These are phyloP conservation scores for Escovopsis weberi DNA, from an alignment of 2,329 filamentous ascomycete genomes.

Conservation along the genomic window DNA sequence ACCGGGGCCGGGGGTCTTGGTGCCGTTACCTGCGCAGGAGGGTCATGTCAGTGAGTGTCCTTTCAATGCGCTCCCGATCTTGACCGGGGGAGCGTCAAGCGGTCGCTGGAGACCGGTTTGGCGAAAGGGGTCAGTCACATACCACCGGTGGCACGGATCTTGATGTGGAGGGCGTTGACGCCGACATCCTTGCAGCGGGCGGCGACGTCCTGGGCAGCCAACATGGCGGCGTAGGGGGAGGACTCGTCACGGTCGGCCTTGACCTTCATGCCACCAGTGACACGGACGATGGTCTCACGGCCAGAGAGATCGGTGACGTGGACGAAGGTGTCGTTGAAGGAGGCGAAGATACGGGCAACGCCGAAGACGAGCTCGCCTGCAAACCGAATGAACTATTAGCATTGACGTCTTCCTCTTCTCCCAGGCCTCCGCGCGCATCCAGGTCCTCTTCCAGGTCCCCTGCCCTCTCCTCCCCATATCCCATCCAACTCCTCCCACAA, in stretches of 20 bases:
- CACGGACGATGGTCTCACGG: constrained; percentile 99
- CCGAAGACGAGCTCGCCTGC: constrained; percentile 93
- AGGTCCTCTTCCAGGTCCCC: too few relatives aligned
- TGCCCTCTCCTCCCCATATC: not conserved
- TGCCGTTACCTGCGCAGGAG: constrained; percentile 63
- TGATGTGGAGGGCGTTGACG: constrained; percentile 95
- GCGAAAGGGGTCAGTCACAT: constrained; percentile 21
- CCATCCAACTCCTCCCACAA: too few relatives aligned
- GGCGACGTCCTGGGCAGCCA: constrained; percentile 97
- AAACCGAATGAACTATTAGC: constrained; percentile 8
- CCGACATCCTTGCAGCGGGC: constrained; percentile 61
- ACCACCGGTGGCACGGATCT: constrained; percentile 99
- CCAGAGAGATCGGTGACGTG: constrained; percentile 99
- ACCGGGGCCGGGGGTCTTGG: constrained; percentile 98
- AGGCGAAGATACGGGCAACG: constrained; percentile 92
- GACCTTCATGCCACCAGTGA: constrained; percentile 99
- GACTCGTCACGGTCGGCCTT: constrained; percentile 99
- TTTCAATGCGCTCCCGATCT: not conserved
- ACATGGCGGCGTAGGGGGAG: constrained; percentile 99
- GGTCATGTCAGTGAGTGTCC: constrained; percentile 1
- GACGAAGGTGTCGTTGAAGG: constrained; percentile 88
- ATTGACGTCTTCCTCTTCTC: not conserved
- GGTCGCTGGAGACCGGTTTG: not conserved
- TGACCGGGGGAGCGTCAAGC: too few relatives aligned
- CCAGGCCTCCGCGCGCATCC: not conserved